These are phyloP conservation scores for Schizochytrium sp. DNA, from an alignment of 108 stramenopile species.

Conservation along the genomic window DNA sequence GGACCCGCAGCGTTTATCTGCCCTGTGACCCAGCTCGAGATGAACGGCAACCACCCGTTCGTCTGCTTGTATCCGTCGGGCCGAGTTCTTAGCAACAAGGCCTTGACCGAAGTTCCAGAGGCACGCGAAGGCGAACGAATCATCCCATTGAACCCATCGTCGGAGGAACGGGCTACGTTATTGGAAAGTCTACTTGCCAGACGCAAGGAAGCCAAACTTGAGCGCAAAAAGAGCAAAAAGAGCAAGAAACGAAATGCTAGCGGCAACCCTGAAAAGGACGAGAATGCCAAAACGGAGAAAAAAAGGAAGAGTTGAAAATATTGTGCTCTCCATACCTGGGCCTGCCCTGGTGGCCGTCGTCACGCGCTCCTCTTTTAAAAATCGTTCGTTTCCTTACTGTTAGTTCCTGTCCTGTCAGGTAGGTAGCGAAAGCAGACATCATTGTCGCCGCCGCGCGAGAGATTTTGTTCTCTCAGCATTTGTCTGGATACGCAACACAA, in stretches of 20 bases:
- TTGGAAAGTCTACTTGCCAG: background rate
- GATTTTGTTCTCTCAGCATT: too few species aligned
- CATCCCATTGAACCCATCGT: background rate
- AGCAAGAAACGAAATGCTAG: too few species aligned
- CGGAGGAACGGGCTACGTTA: background rate
- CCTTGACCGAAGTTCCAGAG: constrained; percentile 29
- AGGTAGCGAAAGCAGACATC: too few species aligned
- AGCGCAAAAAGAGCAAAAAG: background rate
- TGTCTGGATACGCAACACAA: too few species aligned
- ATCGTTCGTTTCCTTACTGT: too few species aligned
- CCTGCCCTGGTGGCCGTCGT: too few species aligned
- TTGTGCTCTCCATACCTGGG: background rate
- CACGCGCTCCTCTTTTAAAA: too few species aligned
- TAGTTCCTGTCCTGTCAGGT: too few species aligned
- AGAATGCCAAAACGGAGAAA: background rate
- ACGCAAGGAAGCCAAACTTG: background rate
- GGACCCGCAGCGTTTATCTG: constrained; percentile 31
- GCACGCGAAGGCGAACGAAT: background rate
- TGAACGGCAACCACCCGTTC: constrained; percentile 40
- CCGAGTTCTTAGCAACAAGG: constrained; percentile 42
- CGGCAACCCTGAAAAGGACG: background rate
- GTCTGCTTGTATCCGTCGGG: constrained; percentile 34
- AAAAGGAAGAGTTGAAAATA: background rate
- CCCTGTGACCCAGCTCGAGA: constrained; percentile 40
- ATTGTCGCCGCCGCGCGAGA: too few species aligned